A percentile compares a stretch with the other conserved stretches of the same genome.
Evolutionary conservation across 176 grass and related monocot species (phyloP).

Genomic region (Cenchrus purpureus): DNA sequence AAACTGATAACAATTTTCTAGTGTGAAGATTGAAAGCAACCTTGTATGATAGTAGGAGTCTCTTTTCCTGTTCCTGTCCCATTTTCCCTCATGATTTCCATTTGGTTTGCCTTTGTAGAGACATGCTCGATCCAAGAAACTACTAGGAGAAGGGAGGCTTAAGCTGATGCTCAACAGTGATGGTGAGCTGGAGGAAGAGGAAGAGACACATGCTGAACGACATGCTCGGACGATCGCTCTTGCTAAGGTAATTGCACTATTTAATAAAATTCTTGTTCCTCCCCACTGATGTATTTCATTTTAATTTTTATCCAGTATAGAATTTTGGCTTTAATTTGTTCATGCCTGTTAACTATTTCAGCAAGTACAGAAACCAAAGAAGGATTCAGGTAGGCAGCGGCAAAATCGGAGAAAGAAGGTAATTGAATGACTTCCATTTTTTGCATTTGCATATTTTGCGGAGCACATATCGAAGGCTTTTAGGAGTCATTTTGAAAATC

Average conservation of each 20-base stretch:
- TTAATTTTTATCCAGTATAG: neutral
- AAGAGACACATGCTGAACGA: constrained; percentile 90
- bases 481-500: constrained; percentile 23
- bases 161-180: constrained; percentile 91
- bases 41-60: neutral
- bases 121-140: constrained; percentile 86
- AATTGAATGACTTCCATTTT: constrained; percentile 26
- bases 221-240: constrained; percentile 83
- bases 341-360: constrained; percentile 34
- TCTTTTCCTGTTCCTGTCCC: neutral
- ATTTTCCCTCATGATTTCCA: neutral
- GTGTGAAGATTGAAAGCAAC: neutral
- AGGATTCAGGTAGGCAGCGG: constrained; percentile 79
- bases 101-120: constrained; percentile 53
- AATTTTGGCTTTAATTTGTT: neutral
- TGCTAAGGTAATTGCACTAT: constrained; percentile 51
- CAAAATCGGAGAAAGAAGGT: constrained; percentile 78
- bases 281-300: neutral
- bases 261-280: neutral
- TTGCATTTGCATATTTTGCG: neutral
- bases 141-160: constrained; percentile 78
- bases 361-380: constrained; percentile 58
- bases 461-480: constrained; percentile 43
- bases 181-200: constrained; percentile 88
- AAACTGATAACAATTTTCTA: constrained; percentile 13